Conservation (phyloP, 495 filamentous ascomycete genomes). For the Lasiosphaeriaceae sp. region DNA sequence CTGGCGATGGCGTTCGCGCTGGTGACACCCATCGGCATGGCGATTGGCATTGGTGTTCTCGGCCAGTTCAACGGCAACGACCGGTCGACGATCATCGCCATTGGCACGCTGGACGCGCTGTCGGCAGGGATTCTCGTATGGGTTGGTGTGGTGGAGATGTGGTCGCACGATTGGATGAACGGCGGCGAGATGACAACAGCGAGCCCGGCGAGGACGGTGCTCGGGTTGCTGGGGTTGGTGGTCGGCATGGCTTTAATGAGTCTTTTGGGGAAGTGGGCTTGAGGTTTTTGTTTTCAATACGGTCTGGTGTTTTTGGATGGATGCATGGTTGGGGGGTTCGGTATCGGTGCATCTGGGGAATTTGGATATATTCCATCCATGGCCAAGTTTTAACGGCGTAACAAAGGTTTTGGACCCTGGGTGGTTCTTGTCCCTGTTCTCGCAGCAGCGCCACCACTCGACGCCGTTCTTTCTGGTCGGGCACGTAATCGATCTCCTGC, state of each 20-base stretch:
- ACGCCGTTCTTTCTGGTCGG: no score
- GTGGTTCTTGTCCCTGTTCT: no score
- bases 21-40: slow-evolving; percentile 58
- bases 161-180: slow-evolving; percentile 52
- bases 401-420: no score
- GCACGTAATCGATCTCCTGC: no score
- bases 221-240: slow-evolving; percentile 20
- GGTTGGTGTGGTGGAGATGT: slow-evolving; percentile 60
- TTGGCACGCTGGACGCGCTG: slow-evolving; percentile 56
- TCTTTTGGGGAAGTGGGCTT: slow-evolving; percentile 33
- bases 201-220: slow-evolving; percentile 15
- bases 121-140: slow-evolving; percentile 57
- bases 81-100: slow-evolving; percentile 47
- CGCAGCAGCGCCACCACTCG: no score
- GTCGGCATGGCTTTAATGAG: slow-evolving; percentile 28
- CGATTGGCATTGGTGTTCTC: slow-evolving; percentile 53
- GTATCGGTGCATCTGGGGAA: not conserved
- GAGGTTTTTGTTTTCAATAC: not conserved
- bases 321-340: not conserved
- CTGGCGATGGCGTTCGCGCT: slow-evolving; percentile 49
- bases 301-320: not conserved
- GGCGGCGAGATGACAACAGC: slow-evolving; percentile 26
- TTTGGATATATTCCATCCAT: no score
- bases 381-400: no score
- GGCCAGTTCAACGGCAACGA: slow-evolving; percentile 55